Evolutionary conservation across 2,329 filamentous ascomycete genomes (phyloP), one percentile per base, ranked within the genome.

Genomic region (Thielaviopsis musarum): DNA sequence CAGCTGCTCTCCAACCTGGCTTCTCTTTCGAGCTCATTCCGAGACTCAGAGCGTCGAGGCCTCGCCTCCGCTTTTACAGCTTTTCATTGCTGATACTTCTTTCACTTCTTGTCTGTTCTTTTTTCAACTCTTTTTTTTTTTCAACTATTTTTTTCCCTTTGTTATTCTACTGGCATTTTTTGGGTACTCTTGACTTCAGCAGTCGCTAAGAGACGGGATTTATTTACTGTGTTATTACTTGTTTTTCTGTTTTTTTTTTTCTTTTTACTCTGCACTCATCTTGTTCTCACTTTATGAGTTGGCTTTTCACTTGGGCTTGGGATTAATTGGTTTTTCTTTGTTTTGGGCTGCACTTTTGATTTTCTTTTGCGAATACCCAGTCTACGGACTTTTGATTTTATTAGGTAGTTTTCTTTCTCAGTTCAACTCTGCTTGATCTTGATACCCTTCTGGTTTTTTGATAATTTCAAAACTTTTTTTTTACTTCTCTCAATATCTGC

Each of bases 401-500:
- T 59, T 59, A 56, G 59, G 54, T 60, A 48, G 54, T 57, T 38
- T 59, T 55, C 10, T 30, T 56, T 52, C 19, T 60, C 49, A 54
- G 54, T 30, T 60, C 54, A 53, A 57, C 54, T 51, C 28, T 56
- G 15, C 52, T 53, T 54, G 30, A 26, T 30, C 34, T 57, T 51
- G 54, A 52, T 56, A 60, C 53, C 53, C 53, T 22, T 28, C 4
- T 28, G 3, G 7, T 28, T 28, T 28, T 28, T 28, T 28, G 26
- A 28, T 7, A 28, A 28, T 28, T 28, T 28, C 57, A 30, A 45
- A 28, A 34, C 45, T 30, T 19, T 59, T 28, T 48, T 54, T 52
- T n/a, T n/a, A 22, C 52, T 60, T 59, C 48, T 58, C 22, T 61
- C 21, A 57, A 56, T 61, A 48, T 61, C 21, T 48, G 28, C 49